Evolutionary conservation across 2,329 filamentous ascomycete genomes (phyloP), one percentile per base, ranked within the genome.

Genomic region (Ophiostoma novo-ulmi): DNA sequence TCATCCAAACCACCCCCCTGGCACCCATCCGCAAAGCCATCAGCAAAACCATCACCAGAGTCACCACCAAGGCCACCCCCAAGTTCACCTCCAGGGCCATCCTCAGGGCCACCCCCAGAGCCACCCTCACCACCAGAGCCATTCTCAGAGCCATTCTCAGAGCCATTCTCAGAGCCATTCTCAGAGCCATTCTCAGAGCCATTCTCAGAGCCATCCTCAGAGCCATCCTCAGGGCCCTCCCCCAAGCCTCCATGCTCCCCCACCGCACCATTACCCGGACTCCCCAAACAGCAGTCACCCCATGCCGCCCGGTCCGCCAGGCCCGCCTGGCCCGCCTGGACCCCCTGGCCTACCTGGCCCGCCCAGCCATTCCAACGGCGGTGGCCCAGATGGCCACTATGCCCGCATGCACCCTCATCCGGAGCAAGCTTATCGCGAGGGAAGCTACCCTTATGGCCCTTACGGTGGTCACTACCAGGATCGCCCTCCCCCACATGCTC

Each of bases 331-430:
- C 3, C 79, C 74, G 80, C 71, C 80, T 84, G 71, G 84, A 80
- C 72, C 78, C 85, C 82, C 84, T 22, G 85, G 70, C 81, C 83
- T 63, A 80, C 82, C 58, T 77, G 75, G 78, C 80, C 70, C 20
- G 55, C 72, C 65, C 76, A 17, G 85, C 82, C 83, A 63, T 80
- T 82, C 39, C 31, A 64, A 64, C 10, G 55, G 55, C 22, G 55
- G 22, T 36, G 63, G 13, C 39, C 61, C 75, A 31, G 73, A 74
- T 36, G 69, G 44, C 17, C 70, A 72, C 38, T 74, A 75, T 26
- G 70, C 71, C 8, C 75, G 74, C 6, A 73, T 75, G 64, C 75
- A 75, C 31, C 61, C 70, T 3, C 71, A 71, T 2, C 71, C 74
- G 2, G 71, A 73, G 0, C 68, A 61, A 11, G 63, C 35, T n/a